Conservation (phyloP, 108 stramenopile species). For the Pseudonitzschia multiseries region DNA sequence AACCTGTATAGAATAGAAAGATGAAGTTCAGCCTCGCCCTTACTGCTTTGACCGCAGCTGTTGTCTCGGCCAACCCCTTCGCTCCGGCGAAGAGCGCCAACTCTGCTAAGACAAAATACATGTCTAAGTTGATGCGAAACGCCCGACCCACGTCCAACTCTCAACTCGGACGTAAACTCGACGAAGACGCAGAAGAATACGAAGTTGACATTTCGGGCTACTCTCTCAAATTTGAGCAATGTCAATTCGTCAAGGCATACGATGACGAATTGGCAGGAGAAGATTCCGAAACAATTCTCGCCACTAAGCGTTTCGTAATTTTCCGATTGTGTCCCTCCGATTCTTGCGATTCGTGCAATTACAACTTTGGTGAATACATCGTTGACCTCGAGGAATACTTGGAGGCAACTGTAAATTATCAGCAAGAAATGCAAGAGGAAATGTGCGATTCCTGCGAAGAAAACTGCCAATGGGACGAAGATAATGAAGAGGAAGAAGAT, state of each 20-base stretch:
- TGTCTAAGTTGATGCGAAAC: constrained; percentile 52
- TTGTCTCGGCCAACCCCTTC: constrained; percentile 61
- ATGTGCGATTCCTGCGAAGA: constrained; percentile 79
- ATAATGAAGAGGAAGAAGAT: constrained; percentile 25
- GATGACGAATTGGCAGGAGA: constrained; percentile 57
- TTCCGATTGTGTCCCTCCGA: constrained; percentile 81
- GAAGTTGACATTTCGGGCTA: constrained; percentile 72
- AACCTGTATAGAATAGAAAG: not conserved
- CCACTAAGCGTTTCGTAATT: constrained; percentile 78
- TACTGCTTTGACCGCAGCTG: constrained; percentile 23
- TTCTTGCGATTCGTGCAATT: constrained; percentile 64
- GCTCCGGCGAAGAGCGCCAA: constrained; percentile 51
- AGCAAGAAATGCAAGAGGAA: constrained; percentile 65
- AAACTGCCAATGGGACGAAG: constrained; percentile 38
- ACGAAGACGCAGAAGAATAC: constrained; percentile 40
- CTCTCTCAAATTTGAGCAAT: constrained; percentile 82
- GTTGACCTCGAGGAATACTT: constrained; percentile 79
- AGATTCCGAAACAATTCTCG: constrained; percentile 59
- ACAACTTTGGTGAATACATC: constrained; percentile 87
- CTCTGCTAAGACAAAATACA: constrained; percentile 52
- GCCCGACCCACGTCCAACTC: constrained; percentile 49
- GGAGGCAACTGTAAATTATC: constrained; percentile 66
- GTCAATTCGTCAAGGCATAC: constrained; percentile 85
- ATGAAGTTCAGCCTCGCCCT: constrained; percentile 39
- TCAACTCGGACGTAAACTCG: constrained; percentile 58